Percentiles rank a stretch among this genome's conserved stretches.
These are phyloP conservation scores for Avena insularis DNA, from an alignment of 176 grass and related monocot species.

Conservation along the genomic window DNA sequence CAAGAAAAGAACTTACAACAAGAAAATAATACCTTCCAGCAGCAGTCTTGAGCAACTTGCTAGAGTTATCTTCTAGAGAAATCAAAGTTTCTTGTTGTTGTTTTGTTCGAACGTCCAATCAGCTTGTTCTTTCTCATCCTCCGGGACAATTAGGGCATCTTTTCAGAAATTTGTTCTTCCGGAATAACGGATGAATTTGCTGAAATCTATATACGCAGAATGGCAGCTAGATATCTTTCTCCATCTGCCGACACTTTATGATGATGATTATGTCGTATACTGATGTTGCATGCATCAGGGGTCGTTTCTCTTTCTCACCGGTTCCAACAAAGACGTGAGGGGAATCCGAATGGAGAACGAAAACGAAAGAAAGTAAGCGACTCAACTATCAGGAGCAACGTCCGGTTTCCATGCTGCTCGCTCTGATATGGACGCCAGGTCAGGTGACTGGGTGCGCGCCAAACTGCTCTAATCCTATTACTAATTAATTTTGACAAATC, in stretches of 20 bases:
- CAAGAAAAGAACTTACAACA: conserved; percentile 31
- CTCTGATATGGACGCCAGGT: conserved; percentile 17
- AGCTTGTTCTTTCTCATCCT: not conserved
- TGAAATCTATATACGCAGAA: conserved; percentile 1
- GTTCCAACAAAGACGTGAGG: conserved; percentile 32
- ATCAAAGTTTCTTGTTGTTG: not conserved
- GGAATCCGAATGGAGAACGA: not conserved
- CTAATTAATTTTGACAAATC: conserved; percentile 36
- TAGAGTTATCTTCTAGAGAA: not conserved
- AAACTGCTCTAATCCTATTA: conserved; percentile 38
- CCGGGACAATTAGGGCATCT: not conserved
- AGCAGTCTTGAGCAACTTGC: not conserved
- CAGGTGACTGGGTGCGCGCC: conserved; percentile 12
- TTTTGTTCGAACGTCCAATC: conserved; percentile 30
- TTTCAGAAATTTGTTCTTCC: not conserved
- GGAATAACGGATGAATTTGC: not conserved
- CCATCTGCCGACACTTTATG: conserved; percentile 44
- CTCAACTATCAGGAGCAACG: not conserved
- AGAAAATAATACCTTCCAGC: conserved; percentile 7
- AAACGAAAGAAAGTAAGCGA: conserved; percentile 31
- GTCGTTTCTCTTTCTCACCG: conserved; percentile 27
- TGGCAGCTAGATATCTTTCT: conserved; percentile 6
- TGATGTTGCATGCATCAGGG: conserved; percentile 43
- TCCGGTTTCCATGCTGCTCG: conserved; percentile 41
- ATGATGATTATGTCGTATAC: conserved; percentile 21